Base-by-base conservation (phyloP, 768 basidiomycete species). In the Leccinum ochraceum region DNA sequence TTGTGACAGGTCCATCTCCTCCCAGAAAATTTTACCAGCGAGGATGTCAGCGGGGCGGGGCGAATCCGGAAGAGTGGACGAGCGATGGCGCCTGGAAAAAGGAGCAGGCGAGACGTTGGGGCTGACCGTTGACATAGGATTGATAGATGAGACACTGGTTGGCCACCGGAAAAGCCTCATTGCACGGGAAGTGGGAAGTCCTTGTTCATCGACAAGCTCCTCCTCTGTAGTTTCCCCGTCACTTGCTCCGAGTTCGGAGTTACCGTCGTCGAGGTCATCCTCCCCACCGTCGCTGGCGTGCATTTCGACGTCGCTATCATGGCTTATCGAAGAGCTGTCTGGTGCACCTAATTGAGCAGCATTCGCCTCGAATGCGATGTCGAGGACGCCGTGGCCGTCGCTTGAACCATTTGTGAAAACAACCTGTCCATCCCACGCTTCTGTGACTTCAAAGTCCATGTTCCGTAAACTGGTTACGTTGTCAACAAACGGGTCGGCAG, bases 161-260 rank as follows among this genome's bases (percentile, higher is more conserved):
- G 90, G 91, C 64, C 86, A 82, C 66, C 78, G 83, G 78, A 91
- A 89, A 50, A 89, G 78, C 60, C 79, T 77, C 85, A 91, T 88
- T 24, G 89, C 88, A 58, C 84, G 85, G n/a, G 84, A 84, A 58
- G 90, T 92, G 28, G 86, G 88, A 6, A 90, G 77, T 58, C 87
- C 85, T 61, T 86, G 82, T 9, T 85, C 82, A 57, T 88, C 89
- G n/a, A 92, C 86, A 54, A 92, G 85, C 62, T 94, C 90, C 63
- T 91, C 89, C 69, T 92, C 91, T 2, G 92, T 92, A 4, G 90
- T 90, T 63, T 92, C 88, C 1, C 90, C 89, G 6, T 85, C 87
- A 58, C 77, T 82, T 42, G 80, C 83, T 51, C 77, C 82, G 59
- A 83, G 75, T 59, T 79, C 78, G 57, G 83, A 77, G 28, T 80